Base-by-base conservation (phyloP, 2,329 filamentous ascomycete species). In the Stromatinia cepivora region DNA sequence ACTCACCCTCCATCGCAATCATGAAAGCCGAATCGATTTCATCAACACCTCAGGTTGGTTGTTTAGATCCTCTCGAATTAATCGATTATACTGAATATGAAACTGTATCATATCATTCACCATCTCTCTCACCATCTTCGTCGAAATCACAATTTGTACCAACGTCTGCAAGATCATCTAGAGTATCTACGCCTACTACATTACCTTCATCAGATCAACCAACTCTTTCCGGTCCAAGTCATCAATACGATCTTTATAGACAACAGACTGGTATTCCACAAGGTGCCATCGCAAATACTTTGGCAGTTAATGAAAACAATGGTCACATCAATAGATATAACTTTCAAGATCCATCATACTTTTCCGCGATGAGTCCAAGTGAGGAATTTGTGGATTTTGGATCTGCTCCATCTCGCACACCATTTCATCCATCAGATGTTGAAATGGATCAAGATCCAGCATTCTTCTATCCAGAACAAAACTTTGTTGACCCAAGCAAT, bases 181-280 rank as follows among this genome's bases (percentile, higher is more conserved):
- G 85, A 10, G 81, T 85, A 7, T 81, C 83, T 72, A 84, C 86
- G 66, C 85, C 87, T n/a, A 81, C 80, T 71, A 81, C 83, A 48
- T 79, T 89, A 70, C 80, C 87, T 25, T 80, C 85, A 10, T 80
- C 76, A 36, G 25, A 46, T 45, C 86, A 90, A 71, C 85, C 85
- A 73, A 81, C 85, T 28, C 87, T 94, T 77, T 89, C 88, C 61
- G 92, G 89, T 48, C 94, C 95, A 11, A 97, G 93, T 80, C 94
- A 97, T 82, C 92, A 97, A 81, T 98, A 98, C 84, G 92, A 93
- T 77, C 89, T 92, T 78, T 96, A 97, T 83, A 92, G 93, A 82
- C 95, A 99, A 79, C 94, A 97, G 83, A 97, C 95, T 4, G 93
- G 94, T 72, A 89, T 97, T 42, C 92, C 95, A 0, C 90, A 92